These are phyloP conservation scores for Yamadazyma jaroonii DNA, from an alignment of 1,139 yeast species.

Conservation along the genomic window DNA sequence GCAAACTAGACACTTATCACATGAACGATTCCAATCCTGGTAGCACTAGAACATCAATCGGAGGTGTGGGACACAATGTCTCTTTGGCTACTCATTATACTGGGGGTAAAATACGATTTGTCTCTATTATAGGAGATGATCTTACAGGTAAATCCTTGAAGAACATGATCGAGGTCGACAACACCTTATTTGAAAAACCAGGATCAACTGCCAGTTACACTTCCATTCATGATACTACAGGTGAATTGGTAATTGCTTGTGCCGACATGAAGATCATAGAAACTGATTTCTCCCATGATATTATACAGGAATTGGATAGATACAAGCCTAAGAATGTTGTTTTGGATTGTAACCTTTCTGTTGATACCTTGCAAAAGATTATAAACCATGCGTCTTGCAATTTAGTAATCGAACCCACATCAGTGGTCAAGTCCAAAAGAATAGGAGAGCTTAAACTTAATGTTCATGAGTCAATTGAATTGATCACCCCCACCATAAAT, in stretches of 20 bases:
- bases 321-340: constrained; percentile 46
- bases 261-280: constrained; percentile 82
- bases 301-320: constrained; percentile 29
- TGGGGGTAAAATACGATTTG: constrained; percentile 35
- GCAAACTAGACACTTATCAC: constrained; percentile 31
- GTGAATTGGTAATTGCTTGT: constrained; percentile 70
- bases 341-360: constrained; percentile 68
- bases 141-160: constrained; percentile 46
- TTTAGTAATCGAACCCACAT: constrained; percentile 74
- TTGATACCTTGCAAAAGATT: constrained; percentile 35
- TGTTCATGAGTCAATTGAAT: constrained; percentile 18
- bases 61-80: constrained; percentile 85
- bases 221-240: constrained; percentile 60
- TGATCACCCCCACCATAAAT: constrained; percentile 66
- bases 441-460: constrained; percentile 24
- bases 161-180: constrained; percentile 31
- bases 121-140: constrained; percentile 64
- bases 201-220: constrained; percentile 65
- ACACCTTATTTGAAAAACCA: constrained; percentile 34
- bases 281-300: constrained; percentile 37
- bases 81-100: constrained; percentile 49
- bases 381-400: constrained; percentile 19
- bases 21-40: constrained; percentile 78
- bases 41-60: constrained; percentile 51
- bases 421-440: constrained; percentile 54